Evolutionary conservation across 345 rosid species (phyloP), one percentile per base, ranked within the genome.

Genomic region (Syzygium aromaticum): DNA sequence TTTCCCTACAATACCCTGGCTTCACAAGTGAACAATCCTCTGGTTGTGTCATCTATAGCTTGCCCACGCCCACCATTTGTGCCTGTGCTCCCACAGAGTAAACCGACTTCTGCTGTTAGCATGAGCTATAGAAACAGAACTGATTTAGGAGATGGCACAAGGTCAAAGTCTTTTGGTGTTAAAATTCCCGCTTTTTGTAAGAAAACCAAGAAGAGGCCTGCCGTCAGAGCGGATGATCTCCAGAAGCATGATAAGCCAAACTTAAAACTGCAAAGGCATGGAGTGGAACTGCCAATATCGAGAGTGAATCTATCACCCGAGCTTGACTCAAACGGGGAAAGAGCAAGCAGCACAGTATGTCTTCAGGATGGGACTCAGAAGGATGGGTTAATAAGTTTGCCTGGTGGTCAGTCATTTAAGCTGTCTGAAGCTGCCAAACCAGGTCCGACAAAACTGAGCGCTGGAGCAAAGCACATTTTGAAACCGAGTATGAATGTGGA

Each of bases 391-490:
- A 52, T 63, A 77, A 82, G 40, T 87, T 90, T 90, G 63, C 33
- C 84, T 52, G 88, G 57, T 49, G 64, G 85, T 54, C 86, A 90
- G 86, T 53, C 46, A 54, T 88, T 53, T 49, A 89, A 84, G 86
- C 87, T 59, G 77, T 88, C 88, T 19, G 88, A 87, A 21, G 77
- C 87, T 38, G 87, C 85, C 52, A 87, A 88, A 59, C 51, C 87
- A 22, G 92, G 94, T 77, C 90, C 93, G 11, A 17, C 90, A n/a
- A 93, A 92, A 88, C 90, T 92, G 56, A 89, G 88, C 85, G 90
- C 94, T 22, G 94, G 94, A 57, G 90, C 90, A 16, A 92, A 91
- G 90, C 92, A 93, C 90, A 87, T 91, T 82, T 89, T 90, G 87
- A 89, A 92, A 87, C 93, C 93, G 0, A 77, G 87, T 78, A 84